These are phyloP conservation scores for Eucalyptus victrix DNA, from an alignment of 345 rosid genomes.

Conservation along the genomic window DNA sequence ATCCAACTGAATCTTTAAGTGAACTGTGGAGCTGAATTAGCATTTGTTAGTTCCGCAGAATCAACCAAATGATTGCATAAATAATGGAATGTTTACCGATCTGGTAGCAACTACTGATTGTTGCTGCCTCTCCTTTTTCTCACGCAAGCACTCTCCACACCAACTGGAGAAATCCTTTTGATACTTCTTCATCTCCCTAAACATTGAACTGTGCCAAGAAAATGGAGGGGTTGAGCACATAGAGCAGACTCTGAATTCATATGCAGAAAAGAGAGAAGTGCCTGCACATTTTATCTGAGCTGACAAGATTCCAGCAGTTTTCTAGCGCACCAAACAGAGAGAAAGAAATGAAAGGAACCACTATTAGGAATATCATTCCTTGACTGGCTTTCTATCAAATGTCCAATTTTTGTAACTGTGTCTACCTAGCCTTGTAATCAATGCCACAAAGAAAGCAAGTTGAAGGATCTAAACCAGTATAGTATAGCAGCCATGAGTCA, in stretches of 20 bases:
- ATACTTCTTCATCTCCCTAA: slow-evolving; percentile 80
- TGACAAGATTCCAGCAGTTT: neutral
- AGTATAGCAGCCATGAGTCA: neutral
- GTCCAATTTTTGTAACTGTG: neutral
- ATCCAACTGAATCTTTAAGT: neutral
- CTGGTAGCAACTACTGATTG: slow-evolving; percentile 39
- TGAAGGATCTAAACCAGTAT: neutral
- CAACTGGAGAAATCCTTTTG: slow-evolving; percentile 74
- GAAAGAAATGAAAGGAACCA: neutral
- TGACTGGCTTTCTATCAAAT: neutral
- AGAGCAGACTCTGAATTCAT: neutral
- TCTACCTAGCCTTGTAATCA: neutral
- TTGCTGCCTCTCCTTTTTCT: slow-evolving; percentile 60
- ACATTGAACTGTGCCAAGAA: slow-evolving; percentile 47
- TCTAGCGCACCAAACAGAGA: neutral
- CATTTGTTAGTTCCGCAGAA: neutral
- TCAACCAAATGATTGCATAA: neutral
- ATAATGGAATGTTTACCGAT: slow-evolving; percentile 24
- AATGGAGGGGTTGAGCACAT: neutral
- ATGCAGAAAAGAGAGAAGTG: neutral
- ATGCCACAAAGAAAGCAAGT: neutral
- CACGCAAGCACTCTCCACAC: slow-evolving; percentile 83
- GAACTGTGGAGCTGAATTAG: neutral
- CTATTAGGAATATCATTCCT: neutral
- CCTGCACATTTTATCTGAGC: neutral